Percentiles rank a stretch among this genome's conserved stretches.
Evolutionary conservation across 306 rosid species (phyloP).

Genomic region (Quercus cerris): DNA sequence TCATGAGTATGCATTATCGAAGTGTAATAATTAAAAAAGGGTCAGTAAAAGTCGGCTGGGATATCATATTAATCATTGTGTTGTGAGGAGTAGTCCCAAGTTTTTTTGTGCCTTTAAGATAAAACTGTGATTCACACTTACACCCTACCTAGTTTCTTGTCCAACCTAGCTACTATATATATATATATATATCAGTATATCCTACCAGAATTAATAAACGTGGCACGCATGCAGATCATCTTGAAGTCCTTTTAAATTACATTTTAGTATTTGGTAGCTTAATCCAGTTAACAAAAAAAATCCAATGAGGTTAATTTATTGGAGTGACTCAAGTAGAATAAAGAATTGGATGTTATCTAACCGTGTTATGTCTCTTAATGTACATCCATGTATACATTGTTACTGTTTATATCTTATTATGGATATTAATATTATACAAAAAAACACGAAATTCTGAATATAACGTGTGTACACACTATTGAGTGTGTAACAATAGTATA

Average conservation of each 20-base stretch:
- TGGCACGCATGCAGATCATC: slow-evolving; percentile 22
- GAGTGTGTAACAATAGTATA: too few relatives aligned
- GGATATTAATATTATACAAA: too few relatives aligned
- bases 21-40: slow-evolving; percentile 1
- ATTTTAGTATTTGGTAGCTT: neutral
- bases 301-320: too few relatives aligned
- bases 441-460: too few relatives aligned
- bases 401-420: too few relatives aligned
- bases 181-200: neutral
- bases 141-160: neutral
- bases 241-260: neutral
- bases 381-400: too few relatives aligned
- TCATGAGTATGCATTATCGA: neutral
- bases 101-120: slow-evolving; percentile 7
- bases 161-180: neutral
- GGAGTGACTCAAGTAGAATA: too few relatives aligned
- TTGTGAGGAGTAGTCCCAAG: slow-evolving; percentile 11
- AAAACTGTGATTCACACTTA: neutral
- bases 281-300: slow-evolving; percentile 1
- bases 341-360: slow-evolving; percentile 4
- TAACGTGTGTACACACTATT: too few relatives aligned
- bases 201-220: slow-evolving; percentile 20
- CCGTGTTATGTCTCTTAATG: too few relatives aligned
- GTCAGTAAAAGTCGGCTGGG: slow-evolving; percentile 6
- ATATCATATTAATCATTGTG: slow-evolving; percentile 23